These are phyloP conservation scores for Aspergillus ochraceoroseus DNA, from an alignment of 2,329 filamentous ascomycete genomes.

Conservation along the genomic window DNA sequence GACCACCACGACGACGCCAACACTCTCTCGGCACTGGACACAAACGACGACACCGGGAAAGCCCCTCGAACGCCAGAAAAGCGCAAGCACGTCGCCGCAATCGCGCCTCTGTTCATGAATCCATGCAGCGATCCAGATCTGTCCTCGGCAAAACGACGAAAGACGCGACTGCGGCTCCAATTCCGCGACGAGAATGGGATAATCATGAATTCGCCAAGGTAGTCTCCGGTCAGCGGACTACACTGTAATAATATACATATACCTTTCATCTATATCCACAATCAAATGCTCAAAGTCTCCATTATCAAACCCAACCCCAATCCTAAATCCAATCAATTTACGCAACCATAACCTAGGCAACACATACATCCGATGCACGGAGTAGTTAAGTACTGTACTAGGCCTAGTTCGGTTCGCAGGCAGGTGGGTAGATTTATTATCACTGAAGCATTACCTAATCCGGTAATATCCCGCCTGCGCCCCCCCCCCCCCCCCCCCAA, in stretches of 20 bases:
- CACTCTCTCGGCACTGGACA: background rate
- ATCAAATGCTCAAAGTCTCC: no score
- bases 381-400: no score
- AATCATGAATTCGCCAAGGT: constrained; percentile 17
- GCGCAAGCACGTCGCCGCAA: constrained; percentile 10
- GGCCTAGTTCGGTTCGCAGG: no score
- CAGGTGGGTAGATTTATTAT: background rate
- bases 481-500: background rate
- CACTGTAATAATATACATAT: no score
- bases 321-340: no score
- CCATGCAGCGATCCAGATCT: constrained; percentile 6
- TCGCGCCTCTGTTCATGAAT: background rate
- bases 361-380: no score
- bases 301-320: no score
- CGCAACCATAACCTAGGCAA: no score
- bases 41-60: background rate
- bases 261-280: no score
- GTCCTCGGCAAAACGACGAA: constrained; percentile 19
- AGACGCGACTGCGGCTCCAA: constrained; percentile 4
- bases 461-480: background rate
- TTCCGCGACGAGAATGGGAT: constrained; percentile 21
- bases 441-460: constrained; percentile 4
- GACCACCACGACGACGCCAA: constrained; percentile 24
- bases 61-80: constrained; percentile 8
- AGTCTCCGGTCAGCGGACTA: no score